These are phyloP conservation scores for Phyllosticta citriasiana DNA, from an alignment of 2,329 filamentous ascomycete genomes.

Conservation along the genomic window DNA sequence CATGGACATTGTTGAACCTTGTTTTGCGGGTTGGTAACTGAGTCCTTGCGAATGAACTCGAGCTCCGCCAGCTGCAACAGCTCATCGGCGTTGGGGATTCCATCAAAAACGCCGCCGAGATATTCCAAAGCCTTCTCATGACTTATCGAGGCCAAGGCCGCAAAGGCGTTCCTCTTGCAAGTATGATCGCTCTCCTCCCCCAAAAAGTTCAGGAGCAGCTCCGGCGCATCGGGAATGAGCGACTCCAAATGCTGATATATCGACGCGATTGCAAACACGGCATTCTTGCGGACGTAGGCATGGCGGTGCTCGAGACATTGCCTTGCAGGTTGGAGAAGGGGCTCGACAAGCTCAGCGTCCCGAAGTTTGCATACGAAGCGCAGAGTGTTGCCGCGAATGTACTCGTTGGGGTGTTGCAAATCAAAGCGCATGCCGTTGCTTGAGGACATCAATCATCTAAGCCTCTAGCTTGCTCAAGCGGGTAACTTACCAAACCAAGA, in stretches of 20 bases:
- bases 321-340: conserved; percentile 82
- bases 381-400: conserved; percentile 94
- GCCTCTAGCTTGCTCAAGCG: conserved; percentile 7
- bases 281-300: conserved; percentile 96
- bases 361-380: conserved; percentile 95
- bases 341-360: conserved; percentile 92
- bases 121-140: conserved; percentile 88
- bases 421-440: conserved; percentile 98
- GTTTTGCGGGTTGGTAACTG: conserved; percentile 86
- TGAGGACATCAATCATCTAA: conserved; percentile 10
- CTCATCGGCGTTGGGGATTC: conserved; percentile 89
- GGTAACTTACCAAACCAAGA: conserved; percentile 75
- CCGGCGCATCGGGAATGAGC: conserved; percentile 89
- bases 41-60: conserved; percentile 96
- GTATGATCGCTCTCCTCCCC: conserved; percentile 86
- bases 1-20: conserved; percentile 51
- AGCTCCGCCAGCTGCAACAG: conserved; percentile 86
- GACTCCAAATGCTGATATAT: conserved; percentile 86
- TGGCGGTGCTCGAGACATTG: conserved; percentile 92
- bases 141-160: conserved; percentile 79
- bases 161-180: conserved; percentile 96
- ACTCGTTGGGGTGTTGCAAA: conserved; percentile 95
- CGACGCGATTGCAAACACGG: conserved; percentile 86
- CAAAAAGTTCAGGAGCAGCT: conserved; percentile 82
- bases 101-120: conserved; percentile 80